Percentiles rank a stretch among this genome's conserved stretches.
Conservation (phyloP, 192 early-diverging fungal genomes). For the Lobulomyces angularis region DNA sequence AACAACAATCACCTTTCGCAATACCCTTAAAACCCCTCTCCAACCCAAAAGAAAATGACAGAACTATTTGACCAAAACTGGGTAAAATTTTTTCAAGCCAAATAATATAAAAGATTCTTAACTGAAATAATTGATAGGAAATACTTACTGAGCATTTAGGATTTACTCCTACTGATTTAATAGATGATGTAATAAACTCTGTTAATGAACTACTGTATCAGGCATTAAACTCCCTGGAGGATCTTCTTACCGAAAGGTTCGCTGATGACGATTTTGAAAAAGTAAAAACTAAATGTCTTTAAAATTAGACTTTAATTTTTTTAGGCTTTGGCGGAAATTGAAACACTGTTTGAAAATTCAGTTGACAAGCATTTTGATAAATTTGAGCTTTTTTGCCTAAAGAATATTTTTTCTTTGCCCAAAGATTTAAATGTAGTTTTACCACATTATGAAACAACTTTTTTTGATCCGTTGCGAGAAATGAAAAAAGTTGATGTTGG, state of each 20-base stretch:
- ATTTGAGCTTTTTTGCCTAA: conserved; percentile 64
- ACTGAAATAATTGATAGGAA: too few relatives aligned
- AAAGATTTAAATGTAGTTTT: conserved; percentile 35
- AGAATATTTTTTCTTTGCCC: conserved; percentile 62
- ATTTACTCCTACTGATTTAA: conserved; percentile 62
- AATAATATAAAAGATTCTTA: too few relatives aligned
- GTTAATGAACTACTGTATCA: conserved; percentile 63
- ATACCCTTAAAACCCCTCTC: too few relatives aligned
- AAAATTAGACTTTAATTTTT: background rate
- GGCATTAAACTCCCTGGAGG: conserved; percentile 56
- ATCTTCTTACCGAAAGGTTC: conserved; percentile 26
- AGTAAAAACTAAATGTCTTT: conserved; percentile 13
- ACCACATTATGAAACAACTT: conserved; percentile 35
- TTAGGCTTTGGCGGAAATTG: conserved; percentile 58
- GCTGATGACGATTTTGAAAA: conserved; percentile 3
- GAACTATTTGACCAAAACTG: too few relatives aligned
- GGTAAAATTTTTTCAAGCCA: too few relatives aligned
- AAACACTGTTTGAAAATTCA: conserved; percentile 62
- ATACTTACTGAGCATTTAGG: conserved; percentile 68
- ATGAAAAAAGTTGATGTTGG: conserved; percentile 15
- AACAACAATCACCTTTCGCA: too few relatives aligned
- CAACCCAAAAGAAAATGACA: too few relatives aligned
- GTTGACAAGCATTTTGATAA: conserved; percentile 76
- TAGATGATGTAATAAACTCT: conserved; percentile 70
- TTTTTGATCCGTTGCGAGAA: conserved; percentile 5